These are phyloP conservation scores for Poa pratensis DNA, from an alignment of 176 grass and related monocot species.

Conservation along the genomic window DNA sequence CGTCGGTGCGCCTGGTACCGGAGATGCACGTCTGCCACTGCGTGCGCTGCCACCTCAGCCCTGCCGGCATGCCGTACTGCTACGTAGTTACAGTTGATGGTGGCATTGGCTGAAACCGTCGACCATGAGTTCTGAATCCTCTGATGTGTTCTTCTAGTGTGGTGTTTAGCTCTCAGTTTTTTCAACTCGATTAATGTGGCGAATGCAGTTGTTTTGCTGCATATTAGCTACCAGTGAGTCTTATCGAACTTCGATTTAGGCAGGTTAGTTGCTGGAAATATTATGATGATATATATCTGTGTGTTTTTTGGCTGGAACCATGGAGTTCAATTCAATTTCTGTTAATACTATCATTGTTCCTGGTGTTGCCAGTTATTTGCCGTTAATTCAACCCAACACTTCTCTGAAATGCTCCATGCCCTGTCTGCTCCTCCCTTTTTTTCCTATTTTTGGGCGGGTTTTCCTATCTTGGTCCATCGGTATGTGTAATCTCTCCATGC, in stretches of 20 bases:
- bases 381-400: background rate
- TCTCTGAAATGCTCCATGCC: too few species aligned
- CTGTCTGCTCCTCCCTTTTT: too few species aligned
- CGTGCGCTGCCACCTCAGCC: background rate
- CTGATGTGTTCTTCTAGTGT: background rate
- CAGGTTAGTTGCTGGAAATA: background rate
- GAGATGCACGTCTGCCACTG: background rate
- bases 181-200: background rate
- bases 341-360: background rate
- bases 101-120: background rate
- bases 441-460: background rate
- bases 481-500: too few species aligned
- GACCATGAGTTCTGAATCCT: background rate
- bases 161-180: background rate
- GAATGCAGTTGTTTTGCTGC: background rate
- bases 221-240: background rate
- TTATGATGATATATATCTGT: background rate
- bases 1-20: conserved; percentile 1
- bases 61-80: background rate
- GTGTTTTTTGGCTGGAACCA: background rate
- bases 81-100: background rate
- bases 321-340: background rate
- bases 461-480: too few species aligned
- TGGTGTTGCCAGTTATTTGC: background rate
- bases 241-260: background rate